Conservation (phyloP, 2,329 filamentous ascomycete species). For the Ceratocystiopsis sp. region DNA sequence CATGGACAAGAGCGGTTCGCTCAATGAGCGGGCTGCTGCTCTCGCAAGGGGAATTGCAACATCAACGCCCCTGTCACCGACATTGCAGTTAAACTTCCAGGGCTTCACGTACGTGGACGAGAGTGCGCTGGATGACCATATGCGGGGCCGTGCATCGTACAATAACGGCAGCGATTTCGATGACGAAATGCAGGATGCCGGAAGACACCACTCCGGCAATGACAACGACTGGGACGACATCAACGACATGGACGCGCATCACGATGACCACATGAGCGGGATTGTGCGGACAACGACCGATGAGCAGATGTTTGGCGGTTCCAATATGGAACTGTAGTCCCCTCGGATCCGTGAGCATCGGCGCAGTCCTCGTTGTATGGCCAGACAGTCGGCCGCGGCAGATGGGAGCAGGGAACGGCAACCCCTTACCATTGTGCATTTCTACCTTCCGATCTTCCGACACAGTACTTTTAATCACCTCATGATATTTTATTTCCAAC, state of each 20-base stretch:
- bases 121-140: slow-evolving; percentile 79
- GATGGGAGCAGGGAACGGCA: too few relatives aligned
- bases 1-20: slow-evolving; percentile 65
- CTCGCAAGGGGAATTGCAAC: slow-evolving; percentile 72
- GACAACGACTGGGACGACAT: slow-evolving; percentile 44
- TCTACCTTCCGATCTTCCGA: too few relatives aligned
- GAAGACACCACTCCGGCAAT: slow-evolving; percentile 8
- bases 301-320: slow-evolving; percentile 44
- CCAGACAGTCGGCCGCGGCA: too few relatives aligned
- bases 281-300: slow-evolving; percentile 42
- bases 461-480: too few relatives aligned
- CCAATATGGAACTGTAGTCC: slow-evolving; percentile 43
- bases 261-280: slow-evolving; percentile 45
- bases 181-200: slow-evolving; percentile 43
- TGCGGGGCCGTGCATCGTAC: slow-evolving; percentile 32
- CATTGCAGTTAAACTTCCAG: slow-evolving; percentile 94
- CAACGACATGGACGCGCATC: slow-evolving; percentile 34
- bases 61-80: slow-evolving; percentile 83
- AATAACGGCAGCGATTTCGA: slow-evolving; percentile 24
- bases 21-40: slow-evolving; percentile 81
- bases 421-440: too few relatives aligned
- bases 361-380: too few relatives aligned
- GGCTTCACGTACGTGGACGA: slow-evolving; percentile 99
- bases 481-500: too few relatives aligned
- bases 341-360: too few relatives aligned